Base-by-base conservation (phyloP, 2,329 filamentous ascomycete genomes). In the Alternaria hordeiaustralica region DNA sequence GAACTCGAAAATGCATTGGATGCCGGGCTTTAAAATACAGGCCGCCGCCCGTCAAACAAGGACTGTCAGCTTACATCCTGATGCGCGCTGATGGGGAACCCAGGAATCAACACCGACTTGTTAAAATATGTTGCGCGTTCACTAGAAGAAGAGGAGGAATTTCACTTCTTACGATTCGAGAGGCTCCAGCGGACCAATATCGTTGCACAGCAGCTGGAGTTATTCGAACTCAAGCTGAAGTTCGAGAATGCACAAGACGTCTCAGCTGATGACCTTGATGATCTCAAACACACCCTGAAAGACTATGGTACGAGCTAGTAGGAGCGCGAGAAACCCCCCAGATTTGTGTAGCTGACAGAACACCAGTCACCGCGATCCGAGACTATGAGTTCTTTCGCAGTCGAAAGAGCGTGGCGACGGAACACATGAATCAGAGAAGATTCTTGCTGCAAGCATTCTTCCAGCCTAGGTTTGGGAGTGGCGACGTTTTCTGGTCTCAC, bases 111-210 rank as follows among this genome's bases (percentile, higher is more conserved):
- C 33, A 2, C 33, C 33, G 33, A 36, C 13, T 36, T 36, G 33
- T 36, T 36, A 13, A 1, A 8, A 36, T 36, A 36, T 7, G 4
- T 36, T 36, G 13, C 13, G 6, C 33, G 10, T 4, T 28, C 46
- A 0, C 0, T 49, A 4, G 3, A 7, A 4, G 23, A n/a, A 0
- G 15, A 49, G 1, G 9, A 49, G 2, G 46, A 49, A 1, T 49
- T 49, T 1, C 10, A 49, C 4, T 49, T 49, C 6, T 2, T 49
- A 23, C 23, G 15, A 3, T 49, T 49, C 6, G 46, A 49, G 1
- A 4, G 4, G 15, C 46, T 26, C 1, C 46, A 49, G 8, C 15
- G 46, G 9, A 49, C 5, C 15, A 49, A 49, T 1, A 15, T 49
- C 3, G 46, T 49, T 2, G 15, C 46, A 7, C 3, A 25, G 23